Percentiles rank a stretch among this genome's conserved stretches.
These are phyloP conservation scores for Candida cerambycidarum DNA, from an alignment of 805 yeast genomes.

Conservation along the genomic window DNA sequence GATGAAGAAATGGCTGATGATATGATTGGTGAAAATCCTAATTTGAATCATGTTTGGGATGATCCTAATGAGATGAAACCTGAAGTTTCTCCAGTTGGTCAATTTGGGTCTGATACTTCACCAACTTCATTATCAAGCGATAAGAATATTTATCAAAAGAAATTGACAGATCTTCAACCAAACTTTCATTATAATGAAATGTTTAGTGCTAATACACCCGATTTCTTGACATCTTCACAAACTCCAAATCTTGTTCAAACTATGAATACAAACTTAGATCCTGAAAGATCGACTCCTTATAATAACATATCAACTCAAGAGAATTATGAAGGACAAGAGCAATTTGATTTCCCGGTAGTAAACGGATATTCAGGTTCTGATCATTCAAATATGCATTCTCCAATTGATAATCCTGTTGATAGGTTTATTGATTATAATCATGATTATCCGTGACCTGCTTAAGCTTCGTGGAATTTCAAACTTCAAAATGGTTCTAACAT, in stretches of 20 bases:
- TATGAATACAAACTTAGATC: conserved; percentile 6
- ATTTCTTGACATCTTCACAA: conserved; percentile 21
- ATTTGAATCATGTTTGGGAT: conserved; percentile 10
- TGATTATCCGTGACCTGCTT: conserved; percentile 9
- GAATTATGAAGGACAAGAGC: conserved; percentile 11
- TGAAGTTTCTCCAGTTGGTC: conserved; percentile 20
- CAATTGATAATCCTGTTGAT: conserved; percentile 16
- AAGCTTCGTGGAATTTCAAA: too few relatives aligned
- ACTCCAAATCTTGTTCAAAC: conserved; percentile 15
- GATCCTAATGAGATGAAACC: conserved; percentile 13
- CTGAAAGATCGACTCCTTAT: conserved; percentile 6
- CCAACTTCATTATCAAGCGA: conserved; percentile 18
- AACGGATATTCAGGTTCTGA: conserved; percentile 17
- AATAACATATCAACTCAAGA: conserved; percentile 10
- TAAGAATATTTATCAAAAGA: conserved; percentile 9
- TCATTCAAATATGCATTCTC: conserved; percentile 15
- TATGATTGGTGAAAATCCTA: conserved; percentile 7
- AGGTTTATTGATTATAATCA: conserved; percentile 25
- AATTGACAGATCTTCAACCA: conserved; percentile 7
- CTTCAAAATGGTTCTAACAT: too few relatives aligned
- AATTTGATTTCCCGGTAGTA: conserved; percentile 17
- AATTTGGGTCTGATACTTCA: conserved; percentile 20
- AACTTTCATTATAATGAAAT: conserved; percentile 20
- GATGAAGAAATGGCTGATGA: conserved; percentile 13
- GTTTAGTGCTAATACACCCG: conserved; percentile 23